Evolutionary conservation across 2,329 filamentous ascomycete genomes (phyloP), one percentile per base, ranked within the genome.

Genomic region (Colletotrichum liriopes): DNA sequence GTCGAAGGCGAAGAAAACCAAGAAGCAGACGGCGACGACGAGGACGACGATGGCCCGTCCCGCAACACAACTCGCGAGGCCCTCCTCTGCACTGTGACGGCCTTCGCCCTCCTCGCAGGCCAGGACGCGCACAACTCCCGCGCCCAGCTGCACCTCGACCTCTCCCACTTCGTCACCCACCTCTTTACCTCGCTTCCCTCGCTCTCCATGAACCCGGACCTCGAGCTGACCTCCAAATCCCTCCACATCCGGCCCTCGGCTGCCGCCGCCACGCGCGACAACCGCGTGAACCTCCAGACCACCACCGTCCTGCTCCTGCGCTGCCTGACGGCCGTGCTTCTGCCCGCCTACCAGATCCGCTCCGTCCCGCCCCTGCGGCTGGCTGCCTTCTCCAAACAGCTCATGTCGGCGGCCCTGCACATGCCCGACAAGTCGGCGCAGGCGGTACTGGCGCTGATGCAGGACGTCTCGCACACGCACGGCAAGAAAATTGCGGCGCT

Each of bases 141-240:
- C 69, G 89, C 92, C 54, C 88, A 92, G 55, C 89, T 98, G 5
- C 93, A 95, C 78, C 91, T 99, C 60, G 97, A 99, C 81, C 90
- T 99, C 47, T 94, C 93, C 77, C 98, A 95, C 87, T 99, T 99
- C 88, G 95, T 94, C 77, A 94, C 93, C 18, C 94, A 98, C 82
- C 93, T 99, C 71, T 99, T 97, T 87, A 92, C 92, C 76, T 93
- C 93, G 20, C 89, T 99, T 6, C 90, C 96, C 76, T 88, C 93
- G 1, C 89, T 98, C 35, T 92, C 93, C 3, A 86, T 95, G 60
- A 93, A 97, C 81, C 88, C 95, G 0, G 94, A 98, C 79, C 91
- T 99, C 75, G 96, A 99, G 81, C 90, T 94, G 72, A 92, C 93
- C 60, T 86, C 86, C 70, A 94, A 93, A 77, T 92, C 93, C 16